Evolutionary conservation across 345 rosid genomes (phyloP).

Genomic region (Laguncularia racemosa): DNA sequence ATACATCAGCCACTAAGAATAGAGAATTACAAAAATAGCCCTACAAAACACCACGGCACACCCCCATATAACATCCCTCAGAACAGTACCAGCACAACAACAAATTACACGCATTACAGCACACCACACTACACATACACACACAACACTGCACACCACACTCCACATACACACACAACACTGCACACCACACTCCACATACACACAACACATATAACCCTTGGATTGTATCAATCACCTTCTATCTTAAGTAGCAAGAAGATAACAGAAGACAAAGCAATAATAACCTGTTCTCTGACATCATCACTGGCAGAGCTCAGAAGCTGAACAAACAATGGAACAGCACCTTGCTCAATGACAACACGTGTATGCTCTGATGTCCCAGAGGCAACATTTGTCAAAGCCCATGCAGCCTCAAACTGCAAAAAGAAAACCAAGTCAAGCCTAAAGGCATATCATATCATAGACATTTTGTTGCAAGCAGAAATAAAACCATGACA

Average conservation of each 20-base stretch:
- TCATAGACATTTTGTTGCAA: not conserved
- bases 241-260: not conserved
- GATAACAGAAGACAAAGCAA: constrained; percentile 1
- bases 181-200: too few relatives aligned
- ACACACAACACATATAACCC: too few relatives aligned
- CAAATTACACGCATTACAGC: too few relatives aligned
- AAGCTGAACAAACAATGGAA: constrained; percentile 73
- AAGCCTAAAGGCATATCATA: not conserved
- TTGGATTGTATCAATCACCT: too few relatives aligned
- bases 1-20: too few relatives aligned
- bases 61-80: too few relatives aligned
- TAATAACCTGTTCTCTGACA: constrained; percentile 74
- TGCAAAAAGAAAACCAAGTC: constrained; percentile 17
- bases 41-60: too few relatives aligned
- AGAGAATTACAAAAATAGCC: too few relatives aligned
- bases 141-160: too few relatives aligned
- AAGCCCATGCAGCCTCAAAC: constrained; percentile 95
- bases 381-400: constrained; percentile 87
- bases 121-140: too few relatives aligned
- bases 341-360: constrained; percentile 77
- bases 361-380: constrained; percentile 79
- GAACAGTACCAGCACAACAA: too few relatives aligned
- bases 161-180: too few relatives aligned
- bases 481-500: not conserved
- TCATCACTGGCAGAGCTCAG: constrained; percentile 78